Evolutionary conservation across 2,329 filamentous ascomycete species (phyloP), one percentile per base, ranked within the genome.

Genomic region (Pseudopyrenochaeta lycopersici): DNA sequence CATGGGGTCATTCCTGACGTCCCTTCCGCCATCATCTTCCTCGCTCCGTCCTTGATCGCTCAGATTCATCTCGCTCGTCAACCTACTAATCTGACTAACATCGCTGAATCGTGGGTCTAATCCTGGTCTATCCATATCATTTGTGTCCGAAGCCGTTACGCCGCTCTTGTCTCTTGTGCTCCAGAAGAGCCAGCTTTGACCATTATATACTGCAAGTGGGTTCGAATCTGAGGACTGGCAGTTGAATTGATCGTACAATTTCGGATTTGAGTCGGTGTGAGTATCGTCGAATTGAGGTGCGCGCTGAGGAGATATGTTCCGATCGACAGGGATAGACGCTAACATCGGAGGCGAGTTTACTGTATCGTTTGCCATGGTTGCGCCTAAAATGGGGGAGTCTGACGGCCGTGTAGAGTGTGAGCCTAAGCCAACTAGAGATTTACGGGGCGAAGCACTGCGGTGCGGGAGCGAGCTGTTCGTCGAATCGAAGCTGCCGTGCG

Each of bases 51-150:
- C 36, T 35, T 47, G 21, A 30, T 63, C 60, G 45, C 57, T 63
- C 52, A 64, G 9, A 27, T 27, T 9, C 23, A 23, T 46, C 35
- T 68, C 64, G 46, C 60, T 59, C 7, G 59, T 78, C 60, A 86
- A 84, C 57, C 83, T 87, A 67, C 84, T 90, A 39, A 89, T 71
- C 38, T 77, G 78, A 63, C 86, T 89, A 2, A 80, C 77, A 7
- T 76, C 70, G 14, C 82, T 87, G 5, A 72, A 62, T 23, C 75
- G 75, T 35, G 76, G 75, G 17, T 71, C 67, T 2, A 75, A 41
- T 9, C 65, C 57, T 11, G 70, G 70, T 42, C 68, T 49, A 7
- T 56, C 47, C 5, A 74, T 76, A 12, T 49, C 48, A 38, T 32
- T 46, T 7, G n/a, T 32, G 15, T 27, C 30, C n/a, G 27, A 15